Evolutionary conservation across 129 eudicot species (phyloP).

Genomic region (Rutidosis leptorrhynchoides): DNA sequence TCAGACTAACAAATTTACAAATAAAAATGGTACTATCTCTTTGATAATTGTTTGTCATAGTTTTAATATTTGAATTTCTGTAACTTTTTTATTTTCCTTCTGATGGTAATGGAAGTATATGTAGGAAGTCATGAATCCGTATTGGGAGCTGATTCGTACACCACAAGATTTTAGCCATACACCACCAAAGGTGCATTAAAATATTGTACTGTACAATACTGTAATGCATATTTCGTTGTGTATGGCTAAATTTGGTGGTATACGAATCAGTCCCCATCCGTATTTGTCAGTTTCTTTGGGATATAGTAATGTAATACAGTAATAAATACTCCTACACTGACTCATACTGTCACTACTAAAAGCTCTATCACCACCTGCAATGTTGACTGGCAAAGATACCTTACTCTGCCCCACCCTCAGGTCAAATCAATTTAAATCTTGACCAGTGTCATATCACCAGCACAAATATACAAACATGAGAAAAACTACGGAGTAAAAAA

Average conservation of each 20-base stretch:
- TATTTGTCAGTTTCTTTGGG: conserved; percentile 32
- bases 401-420: conserved; percentile 21
- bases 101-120: not conserved
- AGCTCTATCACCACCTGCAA: conserved; percentile 33
- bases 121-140: conserved; percentile 24
- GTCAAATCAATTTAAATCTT: conserved; percentile 41
- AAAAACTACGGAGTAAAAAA: not conserved
- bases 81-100: not conserved
- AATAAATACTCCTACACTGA: conserved; percentile 22
- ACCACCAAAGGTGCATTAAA: too few species aligned
- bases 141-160: too few species aligned
- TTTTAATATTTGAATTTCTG: not conserved
- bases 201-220: too few species aligned
- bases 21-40: conserved; percentile 1
- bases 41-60: not conserved
- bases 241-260: too few species aligned
- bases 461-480: conserved; percentile 12
- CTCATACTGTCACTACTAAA: conserved; percentile 30
- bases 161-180: too few species aligned
- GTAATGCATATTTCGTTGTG: too few species aligned
- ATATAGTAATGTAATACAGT: too few species aligned
- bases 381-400: conserved; percentile 43
- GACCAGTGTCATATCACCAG: conserved; percentile 33
- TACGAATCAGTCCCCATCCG: too few species aligned
- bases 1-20: conserved; percentile 15